Evolutionary conservation across 257 asterid species (phyloP), one percentile per base, ranked within the genome.

Genomic region (Forsythia viridissima): DNA sequence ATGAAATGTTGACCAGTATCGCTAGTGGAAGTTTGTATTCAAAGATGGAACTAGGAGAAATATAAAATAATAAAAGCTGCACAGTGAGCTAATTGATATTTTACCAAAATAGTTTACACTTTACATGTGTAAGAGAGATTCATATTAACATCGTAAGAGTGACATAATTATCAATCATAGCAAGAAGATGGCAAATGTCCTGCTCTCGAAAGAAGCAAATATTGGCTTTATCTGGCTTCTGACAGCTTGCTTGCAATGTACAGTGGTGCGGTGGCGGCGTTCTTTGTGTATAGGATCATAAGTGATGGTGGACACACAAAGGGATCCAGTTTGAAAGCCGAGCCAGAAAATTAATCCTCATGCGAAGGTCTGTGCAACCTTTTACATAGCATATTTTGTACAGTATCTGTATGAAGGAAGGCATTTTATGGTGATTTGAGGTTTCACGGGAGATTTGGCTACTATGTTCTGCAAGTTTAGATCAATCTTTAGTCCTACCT

Each of bases 241-340:
- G 76, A 83, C 78, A 0, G 68, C 36, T 81, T 15, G 37, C 70
- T 75, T 82, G 77, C 70, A 48, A 71, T 73, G 41, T 88, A 90
- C 93, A 94, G 99, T 85, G 97, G 97, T 18, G 93, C 90, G 75
- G 89, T 92, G 79, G 87, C 82, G 71, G 93, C 93, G 61, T 95
- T 93, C 96, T 95, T 85, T 76, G 86, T 87, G 59, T 92, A 92
- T 83, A 89, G 98, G 89, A 86, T 89, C 80, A 24, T 85, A 34
- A 88, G n/a, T 63, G 96, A 91, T 59, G 85, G 93, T 73, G 91
- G 83, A 68, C 91, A 82, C 76, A 72, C 89, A 0, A 83, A 88
- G 75, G 90, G 82, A 38, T 77, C 93, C 67, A 76, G 79, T 79
- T 83, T 79, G 68, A 85, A 85, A 71, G 52, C 75, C 8, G 84